These are phyloP conservation scores for Cordyceps cicadae DNA, from an alignment of 2,329 filamentous ascomycete genomes.

Conservation along the genomic window DNA sequence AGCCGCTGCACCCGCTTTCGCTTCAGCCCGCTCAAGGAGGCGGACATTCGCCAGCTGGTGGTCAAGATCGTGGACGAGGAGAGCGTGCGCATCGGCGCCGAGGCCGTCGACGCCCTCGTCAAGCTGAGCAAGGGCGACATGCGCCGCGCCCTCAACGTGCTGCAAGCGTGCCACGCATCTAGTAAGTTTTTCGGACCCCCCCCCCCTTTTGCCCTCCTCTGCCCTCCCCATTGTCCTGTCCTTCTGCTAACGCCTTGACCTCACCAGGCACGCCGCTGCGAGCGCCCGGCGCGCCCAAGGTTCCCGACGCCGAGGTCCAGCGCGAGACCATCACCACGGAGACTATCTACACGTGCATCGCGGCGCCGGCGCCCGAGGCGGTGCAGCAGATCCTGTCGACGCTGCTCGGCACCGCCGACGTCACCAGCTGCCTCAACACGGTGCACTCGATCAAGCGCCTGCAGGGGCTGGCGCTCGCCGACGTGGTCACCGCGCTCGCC, in stretches of 20 bases:
- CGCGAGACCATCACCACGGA: slow-evolving; percentile 79
- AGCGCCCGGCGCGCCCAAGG: slow-evolving; percentile 49
- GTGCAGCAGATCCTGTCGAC: slow-evolving; percentile 78
- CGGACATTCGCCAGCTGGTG: slow-evolving; percentile 75
- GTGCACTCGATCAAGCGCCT: slow-evolving; percentile 80
- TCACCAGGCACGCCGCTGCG: slow-evolving; percentile 58
- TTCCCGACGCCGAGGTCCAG: slow-evolving; percentile 55
- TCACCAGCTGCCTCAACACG: slow-evolving; percentile 80
- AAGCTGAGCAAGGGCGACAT: slow-evolving; percentile 90
- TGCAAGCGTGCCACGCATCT: slow-evolving; percentile 93
- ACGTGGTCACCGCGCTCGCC: slow-evolving; percentile 79
- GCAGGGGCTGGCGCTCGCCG: slow-evolving; percentile 82
- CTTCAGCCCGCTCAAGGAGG: slow-evolving; percentile 86
- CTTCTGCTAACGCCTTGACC: neutral
- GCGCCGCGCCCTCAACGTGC: slow-evolving; percentile 85
- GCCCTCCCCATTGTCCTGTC: neutral
- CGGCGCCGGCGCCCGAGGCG: slow-evolving; percentile 83
- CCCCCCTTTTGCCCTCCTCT: neutral
- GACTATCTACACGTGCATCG: slow-evolving; percentile 95
- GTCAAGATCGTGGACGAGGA: slow-evolving; percentile 88
- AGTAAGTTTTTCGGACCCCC: slow-evolving; percentile 40
- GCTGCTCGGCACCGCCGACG: slow-evolving; percentile 74
- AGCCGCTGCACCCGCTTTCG: slow-evolving; percentile 92
- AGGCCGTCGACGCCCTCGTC: slow-evolving; percentile 77
- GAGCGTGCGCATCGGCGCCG: slow-evolving; percentile 69